Evolutionary conservation across 2,329 filamentous ascomycete genomes (phyloP).

Genomic region (Beauveria sp.): DNA sequence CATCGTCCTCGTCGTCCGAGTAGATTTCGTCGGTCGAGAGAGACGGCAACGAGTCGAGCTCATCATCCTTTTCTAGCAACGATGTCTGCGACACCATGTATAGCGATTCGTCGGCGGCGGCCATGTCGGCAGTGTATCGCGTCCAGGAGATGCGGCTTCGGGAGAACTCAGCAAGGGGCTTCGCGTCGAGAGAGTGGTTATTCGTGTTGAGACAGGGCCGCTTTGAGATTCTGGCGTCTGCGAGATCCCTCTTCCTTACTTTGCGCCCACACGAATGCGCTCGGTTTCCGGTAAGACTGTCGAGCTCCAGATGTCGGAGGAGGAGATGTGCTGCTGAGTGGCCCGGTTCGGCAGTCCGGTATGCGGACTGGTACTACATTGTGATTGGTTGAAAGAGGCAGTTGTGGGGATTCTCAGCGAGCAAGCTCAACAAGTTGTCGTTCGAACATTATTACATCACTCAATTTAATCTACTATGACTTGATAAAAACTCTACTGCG

Average conservation of each 20-base stretch:
- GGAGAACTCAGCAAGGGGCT: background rate
- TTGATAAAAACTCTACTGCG: background rate
- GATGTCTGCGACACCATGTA: conserved; percentile 43
- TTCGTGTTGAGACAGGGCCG: background rate
- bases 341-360: conserved; percentile 3
- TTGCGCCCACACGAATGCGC: background rate
- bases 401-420: background rate
- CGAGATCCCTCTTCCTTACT: background rate
- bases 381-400: background rate
- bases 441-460: background rate
- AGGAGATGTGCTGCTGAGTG: background rate
- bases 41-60: conserved; percentile 58
- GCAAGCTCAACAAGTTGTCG: background rate
- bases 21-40: conserved; percentile 49
- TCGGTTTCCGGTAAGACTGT: background rate
- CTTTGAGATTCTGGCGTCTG: background rate
- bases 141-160: background rate
- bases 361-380: background rate
- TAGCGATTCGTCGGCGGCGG: conserved; percentile 33
- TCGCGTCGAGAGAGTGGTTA: background rate
- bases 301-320: conserved; percentile 3
- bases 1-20: conserved; percentile 65
- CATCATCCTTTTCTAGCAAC: conserved; percentile 44
- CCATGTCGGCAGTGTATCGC: background rate
- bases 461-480: background rate